phyloP scores from a whole-genome alignment of 2,329 filamentous ascomycete species.

The Fusarium sp. region DNA sequence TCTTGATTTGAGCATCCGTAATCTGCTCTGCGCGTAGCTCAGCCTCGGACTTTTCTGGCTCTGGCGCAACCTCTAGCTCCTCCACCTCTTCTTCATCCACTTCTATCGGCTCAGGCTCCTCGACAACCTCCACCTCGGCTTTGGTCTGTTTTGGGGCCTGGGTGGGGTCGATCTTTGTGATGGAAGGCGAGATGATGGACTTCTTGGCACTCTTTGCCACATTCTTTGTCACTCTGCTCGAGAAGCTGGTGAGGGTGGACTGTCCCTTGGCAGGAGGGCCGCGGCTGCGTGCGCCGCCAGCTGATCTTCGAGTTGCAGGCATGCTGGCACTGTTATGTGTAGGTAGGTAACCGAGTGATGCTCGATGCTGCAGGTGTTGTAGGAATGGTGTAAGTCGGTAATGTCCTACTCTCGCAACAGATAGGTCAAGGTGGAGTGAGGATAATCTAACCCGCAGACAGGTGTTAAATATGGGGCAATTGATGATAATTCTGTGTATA shows the following conservation, averaged over 20 bases:
- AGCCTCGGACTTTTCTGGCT: constrained; percentile 56
- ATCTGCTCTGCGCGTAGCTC: constrained; percentile 70
- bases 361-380: constrained; percentile 2
- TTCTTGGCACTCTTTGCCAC: constrained; percentile 58
- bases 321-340: constrained; percentile 46
- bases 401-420: not conserved
- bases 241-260: constrained; percentile 63
- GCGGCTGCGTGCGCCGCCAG: constrained; percentile 50
- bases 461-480: not conserved
- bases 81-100: constrained; percentile 41
- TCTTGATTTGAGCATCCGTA: constrained; percentile 71
- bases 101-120: constrained; percentile 32
- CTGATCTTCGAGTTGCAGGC: constrained; percentile 60
- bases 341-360: constrained; percentile 2
- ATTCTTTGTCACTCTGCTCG: constrained; percentile 64
- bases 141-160: constrained; percentile 35
- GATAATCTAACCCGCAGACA: not conserved
- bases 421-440: not conserved
- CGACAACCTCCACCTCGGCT: constrained; percentile 26
- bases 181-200: constrained; percentile 48
- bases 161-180: constrained; percentile 47
- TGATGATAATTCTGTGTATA: constrained; percentile 16
- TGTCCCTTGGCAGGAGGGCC: constrained; percentile 56
- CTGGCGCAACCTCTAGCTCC: constrained; percentile 38
- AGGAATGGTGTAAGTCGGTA: not conserved